phyloP scores from a whole-genome alignment of 75 land plant genomes.

The Sequoiadendron giganteum region DNA sequence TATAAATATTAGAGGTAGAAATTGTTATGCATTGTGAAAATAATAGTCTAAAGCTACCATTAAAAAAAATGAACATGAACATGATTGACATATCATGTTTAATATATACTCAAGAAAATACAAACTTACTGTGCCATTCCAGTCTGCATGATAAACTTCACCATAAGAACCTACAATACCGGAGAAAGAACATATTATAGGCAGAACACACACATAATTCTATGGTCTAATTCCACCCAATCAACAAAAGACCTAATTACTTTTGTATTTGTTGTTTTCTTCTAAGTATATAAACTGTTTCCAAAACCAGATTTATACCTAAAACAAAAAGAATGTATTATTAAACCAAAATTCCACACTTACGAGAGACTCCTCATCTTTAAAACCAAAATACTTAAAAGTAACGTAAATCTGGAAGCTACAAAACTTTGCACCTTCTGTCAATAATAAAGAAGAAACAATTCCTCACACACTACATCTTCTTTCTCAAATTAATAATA shows the following conservation, averaged over 20 bases:
- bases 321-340: not conserved
- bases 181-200: not conserved
- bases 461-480: not conserved
- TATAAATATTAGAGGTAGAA: not conserved
- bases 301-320: not conserved
- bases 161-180: constrained; percentile 78
- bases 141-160: constrained; percentile 90
- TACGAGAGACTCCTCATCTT: not conserved
- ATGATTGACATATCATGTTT: not conserved
- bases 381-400: not conserved
- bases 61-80: not conserved
- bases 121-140: constrained; percentile 83
- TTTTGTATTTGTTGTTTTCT: not conserved
- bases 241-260: not conserved
- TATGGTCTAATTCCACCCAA: not conserved
- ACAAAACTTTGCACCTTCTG: not conserved
- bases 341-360: not conserved
- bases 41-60: not conserved
- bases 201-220: not conserved
- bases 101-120: not conserved
- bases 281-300: not conserved
- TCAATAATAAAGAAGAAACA: not conserved
- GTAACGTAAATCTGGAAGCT: not conserved
- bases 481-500: not conserved
- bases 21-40: not conserved